A percentile compares a stretch with the other conserved stretches of the same genome.
These are phyloP conservation scores for Strobilomyces confusus DNA, from an alignment of 768 basidiomycete genomes.

Conservation along the genomic window DNA sequence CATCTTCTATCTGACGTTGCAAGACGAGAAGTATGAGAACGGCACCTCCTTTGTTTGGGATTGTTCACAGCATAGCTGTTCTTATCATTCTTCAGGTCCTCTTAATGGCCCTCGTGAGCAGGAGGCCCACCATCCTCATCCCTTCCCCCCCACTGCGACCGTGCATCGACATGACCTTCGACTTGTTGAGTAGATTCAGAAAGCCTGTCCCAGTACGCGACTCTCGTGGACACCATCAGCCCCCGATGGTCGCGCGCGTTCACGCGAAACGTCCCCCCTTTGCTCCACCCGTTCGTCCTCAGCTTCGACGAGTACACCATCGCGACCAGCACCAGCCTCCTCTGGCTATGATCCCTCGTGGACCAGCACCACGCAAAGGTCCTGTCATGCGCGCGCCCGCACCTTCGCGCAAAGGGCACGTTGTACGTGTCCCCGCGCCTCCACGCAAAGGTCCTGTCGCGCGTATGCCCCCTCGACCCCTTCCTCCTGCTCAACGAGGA, in stretches of 20 bases:
- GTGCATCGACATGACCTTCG: conserved; percentile 22
- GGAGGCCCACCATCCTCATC: conserved; percentile 2
- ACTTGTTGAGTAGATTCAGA: conserved; percentile 26
- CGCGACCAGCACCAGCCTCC: conserved; percentile 11
- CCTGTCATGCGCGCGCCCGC: conserved; percentile 10
- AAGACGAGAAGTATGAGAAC: conserved; percentile 23
- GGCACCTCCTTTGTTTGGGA: conserved; percentile 24
- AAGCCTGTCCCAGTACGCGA: conserved; percentile 14
- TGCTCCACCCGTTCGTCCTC: conserved; percentile 16
- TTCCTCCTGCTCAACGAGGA: conserved; percentile 12
- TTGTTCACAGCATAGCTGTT: conserved; percentile 21
- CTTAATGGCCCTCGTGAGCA: conserved; percentile 27
- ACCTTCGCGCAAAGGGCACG: conserved; percentile 18
- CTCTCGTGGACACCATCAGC: conserved; percentile 8
- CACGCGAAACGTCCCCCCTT: conserved; percentile 18
- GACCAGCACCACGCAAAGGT: conserved; percentile 13
- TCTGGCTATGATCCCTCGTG: conserved; percentile 10
- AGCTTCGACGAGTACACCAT: conserved; percentile 18
- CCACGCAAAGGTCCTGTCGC: conserved; percentile 8
- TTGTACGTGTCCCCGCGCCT: too few relatives aligned
- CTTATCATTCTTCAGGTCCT: conserved; percentile 26
- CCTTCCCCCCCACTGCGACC: conserved; percentile 11
- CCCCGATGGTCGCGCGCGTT: conserved; percentile 13
- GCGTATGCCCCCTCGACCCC: conserved; percentile 9
- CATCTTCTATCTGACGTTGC: conserved; percentile 28